A percentile compares a stretch with the other conserved stretches of the same genome.
Conservation (phyloP, 139 green algal genomes). For the Asterochloris erici region DNA sequence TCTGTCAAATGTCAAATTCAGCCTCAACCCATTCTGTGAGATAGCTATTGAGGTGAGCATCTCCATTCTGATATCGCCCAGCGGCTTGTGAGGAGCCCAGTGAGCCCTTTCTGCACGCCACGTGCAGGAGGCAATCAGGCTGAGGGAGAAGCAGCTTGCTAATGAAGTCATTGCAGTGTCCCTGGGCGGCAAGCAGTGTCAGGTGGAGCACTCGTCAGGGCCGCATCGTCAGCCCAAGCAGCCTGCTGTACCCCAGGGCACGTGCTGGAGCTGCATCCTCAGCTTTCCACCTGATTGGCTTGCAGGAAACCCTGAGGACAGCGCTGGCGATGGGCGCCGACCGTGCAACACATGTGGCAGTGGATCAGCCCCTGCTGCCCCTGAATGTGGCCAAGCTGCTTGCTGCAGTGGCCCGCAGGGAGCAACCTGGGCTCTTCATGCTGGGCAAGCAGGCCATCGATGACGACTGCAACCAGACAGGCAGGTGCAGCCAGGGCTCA, state of each 20-base stretch:
- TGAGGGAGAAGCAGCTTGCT: slow-evolving; percentile 72
- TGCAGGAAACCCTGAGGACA: slow-evolving; percentile 79
- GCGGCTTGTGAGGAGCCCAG: neutral
- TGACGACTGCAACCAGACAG: slow-evolving; percentile 86
- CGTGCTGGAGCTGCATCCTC: neutral
- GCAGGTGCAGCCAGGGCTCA: slow-evolving; percentile 12
- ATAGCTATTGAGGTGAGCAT: slow-evolving; percentile 82
- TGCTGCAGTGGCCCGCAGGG: slow-evolving; percentile 52
- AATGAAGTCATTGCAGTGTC: slow-evolving; percentile 84
- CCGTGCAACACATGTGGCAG: slow-evolving; percentile 72
- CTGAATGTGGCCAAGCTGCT: slow-evolving; percentile 80
- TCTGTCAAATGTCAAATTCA: slow-evolving; percentile 78
- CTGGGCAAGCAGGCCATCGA: slow-evolving; percentile 96
- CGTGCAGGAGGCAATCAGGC: slow-evolving; percentile 78
- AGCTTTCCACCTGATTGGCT: neutral
- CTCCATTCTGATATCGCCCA: neutral
- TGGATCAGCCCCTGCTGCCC: slow-evolving; percentile 56
- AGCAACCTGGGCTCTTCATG: slow-evolving; percentile 63
- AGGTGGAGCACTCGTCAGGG: slow-evolving; percentile 30
- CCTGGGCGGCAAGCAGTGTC: slow-evolving; percentile 64
- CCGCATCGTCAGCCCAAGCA: neutral
- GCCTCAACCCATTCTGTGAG: slow-evolving; percentile 97
- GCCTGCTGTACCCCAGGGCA: neutral
- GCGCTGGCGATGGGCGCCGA: slow-evolving; percentile 91
- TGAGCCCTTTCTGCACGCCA: neutral